These are phyloP conservation scores for Rhododendron ovatum DNA, from an alignment of 148 eudicot genomes.

Conservation along the genomic window DNA sequence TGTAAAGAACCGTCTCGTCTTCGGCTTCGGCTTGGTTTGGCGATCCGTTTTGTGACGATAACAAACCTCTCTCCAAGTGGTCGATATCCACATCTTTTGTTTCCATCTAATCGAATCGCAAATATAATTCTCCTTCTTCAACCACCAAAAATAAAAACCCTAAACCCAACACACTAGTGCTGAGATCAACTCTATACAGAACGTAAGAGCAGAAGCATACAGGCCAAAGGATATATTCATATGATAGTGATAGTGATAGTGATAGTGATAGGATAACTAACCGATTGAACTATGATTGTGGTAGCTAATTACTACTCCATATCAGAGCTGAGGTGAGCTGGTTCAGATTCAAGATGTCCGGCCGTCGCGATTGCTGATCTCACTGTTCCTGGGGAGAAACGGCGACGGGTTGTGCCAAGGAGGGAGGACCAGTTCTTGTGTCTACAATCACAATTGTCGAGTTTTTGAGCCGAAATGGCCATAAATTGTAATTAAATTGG, in stretches of 20 bases:
- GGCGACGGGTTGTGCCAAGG: neutral
- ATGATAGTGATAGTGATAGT: neutral
- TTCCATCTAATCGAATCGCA: conserved; percentile 27
- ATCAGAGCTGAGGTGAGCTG: neutral
- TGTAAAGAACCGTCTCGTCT: conserved; percentile 35
- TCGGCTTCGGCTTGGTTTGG: conserved; percentile 23
- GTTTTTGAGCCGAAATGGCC: no score
- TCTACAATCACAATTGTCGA: no score
- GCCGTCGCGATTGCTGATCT: neutral
- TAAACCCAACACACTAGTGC: neutral
- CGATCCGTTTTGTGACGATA: conserved; percentile 15
- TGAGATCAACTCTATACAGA: neutral
- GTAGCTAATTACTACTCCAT: no score
- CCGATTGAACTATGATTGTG: neutral
- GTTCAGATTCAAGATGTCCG: neutral
- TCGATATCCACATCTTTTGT: conserved; percentile 44
- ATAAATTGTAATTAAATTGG: no score
- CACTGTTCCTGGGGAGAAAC: neutral
- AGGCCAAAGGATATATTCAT: neutral
- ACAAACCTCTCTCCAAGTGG: conserved; percentile 32
- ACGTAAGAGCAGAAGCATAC: neutral
- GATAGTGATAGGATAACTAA: neutral
- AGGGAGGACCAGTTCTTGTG: neutral
- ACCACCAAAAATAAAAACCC: neutral
- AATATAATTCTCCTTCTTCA: neutral